Percentiles rank a stretch among this genome's conserved stretches.
Conservation (phyloP, 164 flowering plant genomes). For the Sextonia rubra region DNA sequence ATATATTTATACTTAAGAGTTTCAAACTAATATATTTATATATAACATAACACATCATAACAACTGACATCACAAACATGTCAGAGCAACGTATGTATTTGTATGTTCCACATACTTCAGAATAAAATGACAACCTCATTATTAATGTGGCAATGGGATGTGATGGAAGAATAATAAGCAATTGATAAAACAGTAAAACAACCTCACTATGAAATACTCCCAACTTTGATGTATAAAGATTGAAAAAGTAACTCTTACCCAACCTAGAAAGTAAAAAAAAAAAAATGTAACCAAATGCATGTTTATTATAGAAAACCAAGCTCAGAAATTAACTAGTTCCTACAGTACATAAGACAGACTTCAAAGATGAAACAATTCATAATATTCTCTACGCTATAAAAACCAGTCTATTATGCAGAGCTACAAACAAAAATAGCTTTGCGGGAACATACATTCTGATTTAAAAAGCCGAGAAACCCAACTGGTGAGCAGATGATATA, state of each 20-base stretch:
- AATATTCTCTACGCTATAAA: neutral
- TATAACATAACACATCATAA: no score
- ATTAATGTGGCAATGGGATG: no score
- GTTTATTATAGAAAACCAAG: neutral
- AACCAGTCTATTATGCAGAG: constrained; percentile 1
- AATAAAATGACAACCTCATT: neutral
- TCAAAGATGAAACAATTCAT: neutral
- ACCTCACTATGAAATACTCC: neutral
- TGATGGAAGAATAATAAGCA: neutral
- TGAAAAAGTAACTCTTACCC: no score
- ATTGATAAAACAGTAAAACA: no score
- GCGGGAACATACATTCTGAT: neutral
- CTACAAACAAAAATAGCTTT: constrained; percentile 6
- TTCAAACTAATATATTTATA: no score
- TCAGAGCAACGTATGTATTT: no score
- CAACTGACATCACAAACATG: no score
- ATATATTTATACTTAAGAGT: no score
- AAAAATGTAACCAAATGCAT: neutral
- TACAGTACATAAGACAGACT: neutral
- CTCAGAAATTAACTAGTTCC: neutral
- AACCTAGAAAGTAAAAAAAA: no score
- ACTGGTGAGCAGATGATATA: neutral
- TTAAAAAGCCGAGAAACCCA: neutral
- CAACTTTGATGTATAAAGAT: neutral
- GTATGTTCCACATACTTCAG: neutral